Percentiles rank a stretch among this genome's conserved stretches.
These are phyloP conservation scores for Anaeramoeba ignava DNA, from an alignment of 78 protist genomes.

Conservation along the genomic window DNA sequence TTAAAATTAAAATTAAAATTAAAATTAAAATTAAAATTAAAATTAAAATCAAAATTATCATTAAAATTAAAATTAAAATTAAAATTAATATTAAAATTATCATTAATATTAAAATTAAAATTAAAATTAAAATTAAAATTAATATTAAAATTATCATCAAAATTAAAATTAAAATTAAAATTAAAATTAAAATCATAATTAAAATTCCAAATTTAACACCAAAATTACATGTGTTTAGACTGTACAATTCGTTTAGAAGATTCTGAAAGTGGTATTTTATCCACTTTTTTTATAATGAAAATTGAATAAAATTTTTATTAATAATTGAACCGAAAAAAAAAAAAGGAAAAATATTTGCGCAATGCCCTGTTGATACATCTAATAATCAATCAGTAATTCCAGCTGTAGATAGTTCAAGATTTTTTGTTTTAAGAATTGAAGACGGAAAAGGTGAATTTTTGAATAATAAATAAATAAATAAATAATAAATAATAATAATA, in stretches of 20 bases:
- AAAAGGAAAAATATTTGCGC: slow-evolving; percentile 25
- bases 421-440: slow-evolving; percentile 37
- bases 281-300: too few species aligned
- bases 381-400: slow-evolving; percentile 26
- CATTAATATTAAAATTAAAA: slow-evolving; percentile 3
- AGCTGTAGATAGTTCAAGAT: slow-evolving; percentile 32
- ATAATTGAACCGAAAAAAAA: too few species aligned
- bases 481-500: too few species aligned
- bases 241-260: slow-evolving; percentile 30
- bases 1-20: too few species aligned
- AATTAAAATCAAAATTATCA: too few species aligned
- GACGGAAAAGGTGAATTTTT: slow-evolving; percentile 10
- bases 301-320: too few species aligned
- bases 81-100: slow-evolving; percentile 1
- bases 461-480: too few species aligned
- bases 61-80: too few species aligned
- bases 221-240: slow-evolving; percentile 14
- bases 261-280: too few species aligned
- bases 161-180: too few species aligned
- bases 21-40: too few species aligned
- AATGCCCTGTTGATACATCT: slow-evolving; percentile 24
- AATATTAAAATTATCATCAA: too few species aligned
- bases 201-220: slow-evolving; percentile 9
- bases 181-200: neutral
- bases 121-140: neutral